Evolutionary conservation across 495 filamentous ascomycete species (phyloP), one percentile per base, ranked within the genome.

Genomic region (Hypoxylon lenormandii): DNA sequence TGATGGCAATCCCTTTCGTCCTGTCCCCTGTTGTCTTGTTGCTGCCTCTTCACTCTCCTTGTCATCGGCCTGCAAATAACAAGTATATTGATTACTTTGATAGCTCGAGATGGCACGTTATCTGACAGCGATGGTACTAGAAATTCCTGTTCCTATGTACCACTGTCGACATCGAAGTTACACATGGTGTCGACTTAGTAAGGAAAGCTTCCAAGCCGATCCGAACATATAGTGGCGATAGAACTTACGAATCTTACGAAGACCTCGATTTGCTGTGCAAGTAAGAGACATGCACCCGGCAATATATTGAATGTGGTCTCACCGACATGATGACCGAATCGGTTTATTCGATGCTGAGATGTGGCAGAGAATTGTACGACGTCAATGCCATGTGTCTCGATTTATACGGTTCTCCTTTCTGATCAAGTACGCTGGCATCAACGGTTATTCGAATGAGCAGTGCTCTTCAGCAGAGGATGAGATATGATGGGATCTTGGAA

Each of bases 371-470:
- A 38, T 59, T 61, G 62, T 63, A 63, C 57, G 51, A 56, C 62
- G 49, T 53, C 11, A 30, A 36, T 54, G 62, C 66, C 68, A 71
- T 66, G 57, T 71, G 68, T 63, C 40, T 45, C 30, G 38, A 11
- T 46, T 50, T 22, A 55, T 62, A 28, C 40, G 57, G 62, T 10
- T 7, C 58, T 13, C 12, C 26, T 51, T 60, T 19, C 22, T 5
- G 19, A 57, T 47, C 28, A 52, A 36, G 47, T 51, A 57, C 16
- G 56, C 47, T 43, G 15, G 15, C 38, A 46, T 26, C 37, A 52
- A 18, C 23, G 22, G 36, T 47, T n/a, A 5, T 43, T 48, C 21
- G 21, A 50, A 59, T 18, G 18, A 23, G 38, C 30, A 45, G 5
- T 30, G 1, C 50, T 26, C 18, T 55, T 54, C 45, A 37, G 45